Conservation (phyloP, 768 basidiomycete species). For the Tricholoma hemisulphureum region DNA sequence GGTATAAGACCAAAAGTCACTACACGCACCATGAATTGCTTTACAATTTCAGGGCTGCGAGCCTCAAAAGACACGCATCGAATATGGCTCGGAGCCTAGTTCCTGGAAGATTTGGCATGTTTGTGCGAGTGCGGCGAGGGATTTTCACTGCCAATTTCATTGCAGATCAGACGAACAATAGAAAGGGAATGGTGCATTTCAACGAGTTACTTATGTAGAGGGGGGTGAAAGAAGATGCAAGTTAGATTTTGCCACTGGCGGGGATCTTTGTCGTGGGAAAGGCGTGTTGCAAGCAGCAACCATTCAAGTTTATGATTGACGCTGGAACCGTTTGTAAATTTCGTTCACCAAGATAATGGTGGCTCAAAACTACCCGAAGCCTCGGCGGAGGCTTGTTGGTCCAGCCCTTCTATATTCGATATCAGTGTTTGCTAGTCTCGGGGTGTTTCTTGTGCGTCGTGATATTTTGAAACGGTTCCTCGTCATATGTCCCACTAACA, state of each 20-base stretch:
- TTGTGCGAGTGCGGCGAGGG: neutral
- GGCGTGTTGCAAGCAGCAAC: neutral
- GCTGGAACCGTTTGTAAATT: neutral
- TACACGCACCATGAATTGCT: too few relatives aligned
- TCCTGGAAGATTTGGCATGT: neutral
- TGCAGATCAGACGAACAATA: neutral
- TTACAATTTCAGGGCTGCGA: too few relatives aligned
- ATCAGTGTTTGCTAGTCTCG: constrained; percentile 72
- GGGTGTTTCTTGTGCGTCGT: constrained; percentile 68
- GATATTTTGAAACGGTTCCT: constrained; percentile 18
- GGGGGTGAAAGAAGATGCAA: too few relatives aligned
- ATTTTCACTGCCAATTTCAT: neutral
- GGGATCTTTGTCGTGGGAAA: neutral
- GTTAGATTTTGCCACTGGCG: too few relatives aligned
- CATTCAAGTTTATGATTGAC: too few relatives aligned
- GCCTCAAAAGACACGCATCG: too few relatives aligned
- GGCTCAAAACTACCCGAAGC: constrained; percentile 27
- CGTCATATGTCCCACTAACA: constrained; percentile 7
- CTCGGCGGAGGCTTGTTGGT: constrained; percentile 59
- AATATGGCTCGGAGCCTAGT: too few relatives aligned
- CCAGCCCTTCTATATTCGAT: constrained; percentile 68
- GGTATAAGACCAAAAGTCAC: too few relatives aligned
- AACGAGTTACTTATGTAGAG: neutral
- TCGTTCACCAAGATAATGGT: constrained; percentile 12
- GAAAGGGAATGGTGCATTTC: neutral